Conservation (phyloP, 805 yeast genomes). For the Ogataea pignaliae region DNA sequence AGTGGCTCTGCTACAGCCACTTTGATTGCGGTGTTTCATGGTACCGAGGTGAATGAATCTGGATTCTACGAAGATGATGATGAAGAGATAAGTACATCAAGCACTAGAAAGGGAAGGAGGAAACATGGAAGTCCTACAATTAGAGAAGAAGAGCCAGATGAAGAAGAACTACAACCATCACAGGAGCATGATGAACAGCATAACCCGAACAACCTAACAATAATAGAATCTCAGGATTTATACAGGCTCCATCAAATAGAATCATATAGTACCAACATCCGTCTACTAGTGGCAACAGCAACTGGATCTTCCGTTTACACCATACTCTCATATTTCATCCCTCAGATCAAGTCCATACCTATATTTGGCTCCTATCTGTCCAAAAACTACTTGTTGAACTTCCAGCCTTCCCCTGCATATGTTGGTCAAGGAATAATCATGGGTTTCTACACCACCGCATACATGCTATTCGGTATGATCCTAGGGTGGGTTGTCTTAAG, state of each 20-base stretch:
- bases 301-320: conserved; percentile 69
- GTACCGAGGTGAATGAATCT: conserved; percentile 43
- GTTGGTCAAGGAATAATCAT: conserved; percentile 96
- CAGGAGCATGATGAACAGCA: not conserved
- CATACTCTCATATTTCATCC: conserved; percentile 64
- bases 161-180: not conserved
- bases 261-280: conserved; percentile 52
- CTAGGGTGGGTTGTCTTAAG: conserved; percentile 93
- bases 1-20: conserved; percentile 97
- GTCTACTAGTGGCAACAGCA: conserved; percentile 59
- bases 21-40: conserved; percentile 80
- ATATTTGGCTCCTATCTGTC: conserved; percentile 69
- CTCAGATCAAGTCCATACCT: conserved; percentile 64
- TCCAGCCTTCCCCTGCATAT: conserved; percentile 96
- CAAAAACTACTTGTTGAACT: conserved; percentile 66
- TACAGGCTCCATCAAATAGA: conserved; percentile 24
- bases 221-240: conserved; percentile 32
- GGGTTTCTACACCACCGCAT: conserved; percentile 89
- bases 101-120: not conserved
- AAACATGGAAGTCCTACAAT: no score
- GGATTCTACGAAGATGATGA: not conserved
- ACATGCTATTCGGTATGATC: conserved; percentile 86
- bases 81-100: not conserved
- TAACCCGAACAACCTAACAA: conserved; percentile 22
- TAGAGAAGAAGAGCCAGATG: not conserved